Evolutionary conservation across 1,284 basidiomycete species (phyloP).

Genomic region (Trametes sp.): DNA sequence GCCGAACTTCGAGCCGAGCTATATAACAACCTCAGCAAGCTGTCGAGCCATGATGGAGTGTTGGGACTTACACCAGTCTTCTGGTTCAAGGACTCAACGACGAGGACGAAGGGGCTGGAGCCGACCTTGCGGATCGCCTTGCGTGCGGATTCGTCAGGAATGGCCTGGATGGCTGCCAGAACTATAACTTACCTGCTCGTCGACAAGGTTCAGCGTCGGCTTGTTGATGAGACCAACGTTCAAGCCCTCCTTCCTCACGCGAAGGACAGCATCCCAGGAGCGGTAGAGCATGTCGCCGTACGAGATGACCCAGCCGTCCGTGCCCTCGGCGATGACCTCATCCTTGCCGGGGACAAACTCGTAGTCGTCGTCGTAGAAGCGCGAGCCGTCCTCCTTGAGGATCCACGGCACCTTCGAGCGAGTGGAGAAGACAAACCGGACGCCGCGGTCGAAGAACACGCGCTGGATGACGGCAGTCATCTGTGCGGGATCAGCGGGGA

Average conservation of each 20-base stretch:
- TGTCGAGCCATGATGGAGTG: not conserved
- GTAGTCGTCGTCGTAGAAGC: constrained; percentile 75
- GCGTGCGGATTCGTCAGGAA: constrained; percentile 43
- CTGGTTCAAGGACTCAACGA: constrained; percentile 87
- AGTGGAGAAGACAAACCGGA: constrained; percentile 87
- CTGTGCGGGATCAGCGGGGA: constrained; percentile 83
- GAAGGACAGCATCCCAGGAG: constrained; percentile 80
- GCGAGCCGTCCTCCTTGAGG: constrained; percentile 76
- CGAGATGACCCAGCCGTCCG: constrained; percentile 77
- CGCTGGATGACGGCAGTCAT: constrained; percentile 79
- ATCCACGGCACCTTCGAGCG: constrained; percentile 88
- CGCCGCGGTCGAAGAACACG: constrained; percentile 82
- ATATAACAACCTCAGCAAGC: not conserved
- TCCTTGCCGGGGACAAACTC: constrained; percentile 85
- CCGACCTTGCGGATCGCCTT: constrained; percentile 72
- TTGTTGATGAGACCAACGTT: constrained; percentile 88
- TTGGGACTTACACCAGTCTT: constrained; percentile 75
- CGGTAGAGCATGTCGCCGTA: constrained; percentile 87
- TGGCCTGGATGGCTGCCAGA: not conserved
- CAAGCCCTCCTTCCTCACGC: constrained; percentile 71
- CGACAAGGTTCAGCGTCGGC: constrained; percentile 81
- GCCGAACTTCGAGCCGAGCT: constrained; percentile 83
- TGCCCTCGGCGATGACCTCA: constrained; percentile 75
- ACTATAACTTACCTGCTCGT: constrained; percentile 67
- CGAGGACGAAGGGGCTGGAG: constrained; percentile 75